Evolutionary conservation across 306 rosid species (phyloP).

Genomic region (Cotoneaster glaucophyllus): DNA sequence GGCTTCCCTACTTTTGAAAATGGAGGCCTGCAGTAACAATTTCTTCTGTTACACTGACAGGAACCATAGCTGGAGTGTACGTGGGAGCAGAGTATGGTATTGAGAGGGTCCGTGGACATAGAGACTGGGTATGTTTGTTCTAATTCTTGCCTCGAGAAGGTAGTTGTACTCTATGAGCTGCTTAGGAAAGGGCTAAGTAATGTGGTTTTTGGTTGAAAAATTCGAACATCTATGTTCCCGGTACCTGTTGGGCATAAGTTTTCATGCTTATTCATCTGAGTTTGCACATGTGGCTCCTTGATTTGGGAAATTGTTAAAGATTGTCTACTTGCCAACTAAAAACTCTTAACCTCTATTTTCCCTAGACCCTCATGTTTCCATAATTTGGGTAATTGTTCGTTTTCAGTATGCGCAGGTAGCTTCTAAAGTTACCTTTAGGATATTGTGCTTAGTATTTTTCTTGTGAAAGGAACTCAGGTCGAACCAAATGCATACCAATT

Average conservation of each 20-base stretch:
- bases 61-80: slow-evolving; percentile 68
- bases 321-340: not conserved
- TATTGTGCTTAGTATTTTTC: not conserved
- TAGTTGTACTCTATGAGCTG: not conserved
- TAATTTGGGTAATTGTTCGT: not conserved
- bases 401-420: not conserved
- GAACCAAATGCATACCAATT: not conserved
- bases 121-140: slow-evolving; percentile 73
- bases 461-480: not conserved
- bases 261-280: not conserved
- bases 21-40: not conserved
- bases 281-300: not conserved
- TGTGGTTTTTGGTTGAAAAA: not conserved
- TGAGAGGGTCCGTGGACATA: slow-evolving; percentile 63
- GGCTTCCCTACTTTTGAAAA: not conserved
- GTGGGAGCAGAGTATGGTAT: slow-evolving; percentile 80
- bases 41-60: slow-evolving; percentile 26
- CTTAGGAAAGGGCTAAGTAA: no score
- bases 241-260: not conserved
- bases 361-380: not conserved
- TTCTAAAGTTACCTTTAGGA: not conserved
- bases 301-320: not conserved
- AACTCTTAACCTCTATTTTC: not conserved
- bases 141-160: not conserved
- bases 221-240: not conserved